Evolutionary conservation across 169 alveolate species (phyloP).

Genomic region (Eimeria falciformis): DNA sequence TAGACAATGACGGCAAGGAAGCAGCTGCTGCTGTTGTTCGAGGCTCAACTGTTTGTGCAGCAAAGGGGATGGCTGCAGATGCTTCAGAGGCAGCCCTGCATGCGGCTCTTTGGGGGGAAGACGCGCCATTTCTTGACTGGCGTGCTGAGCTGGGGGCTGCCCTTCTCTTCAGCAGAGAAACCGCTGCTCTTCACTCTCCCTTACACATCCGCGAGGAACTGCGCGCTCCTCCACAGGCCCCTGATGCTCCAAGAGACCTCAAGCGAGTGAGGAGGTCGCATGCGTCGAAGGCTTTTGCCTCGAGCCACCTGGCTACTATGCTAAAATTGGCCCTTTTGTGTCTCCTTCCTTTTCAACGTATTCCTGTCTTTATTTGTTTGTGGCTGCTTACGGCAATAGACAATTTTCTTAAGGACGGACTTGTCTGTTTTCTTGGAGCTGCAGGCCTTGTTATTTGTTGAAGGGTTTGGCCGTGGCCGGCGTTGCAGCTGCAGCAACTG

Average conservation of each 20-base stretch:
- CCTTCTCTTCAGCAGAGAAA: not conserved
- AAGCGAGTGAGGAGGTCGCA: not conserved
- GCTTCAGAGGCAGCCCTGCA: not conserved
- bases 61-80: not conserved
- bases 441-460: not conserved
- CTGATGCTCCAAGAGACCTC: constrained; percentile 58
- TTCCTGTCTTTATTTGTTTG: not conserved
- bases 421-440: no score
- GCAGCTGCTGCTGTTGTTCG: constrained; percentile 49
- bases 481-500: not conserved
- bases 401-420: no score
- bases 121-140: constrained; percentile 4
- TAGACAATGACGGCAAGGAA: no score
- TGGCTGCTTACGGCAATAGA: not conserved
- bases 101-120: not conserved
- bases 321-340: not conserved
- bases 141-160: not conserved
- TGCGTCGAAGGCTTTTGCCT: not conserved
- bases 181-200: not conserved
- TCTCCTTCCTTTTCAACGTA: not conserved
- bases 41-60: not conserved
- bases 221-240: constrained; percentile 38
- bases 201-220: constrained; percentile 13
- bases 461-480: not conserved
- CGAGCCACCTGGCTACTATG: not conserved